Evolutionary conservation across 1,284 basidiomycete species (phyloP), one percentile per base, ranked within the genome.

Genomic region (Megacollybia platyphylla): DNA sequence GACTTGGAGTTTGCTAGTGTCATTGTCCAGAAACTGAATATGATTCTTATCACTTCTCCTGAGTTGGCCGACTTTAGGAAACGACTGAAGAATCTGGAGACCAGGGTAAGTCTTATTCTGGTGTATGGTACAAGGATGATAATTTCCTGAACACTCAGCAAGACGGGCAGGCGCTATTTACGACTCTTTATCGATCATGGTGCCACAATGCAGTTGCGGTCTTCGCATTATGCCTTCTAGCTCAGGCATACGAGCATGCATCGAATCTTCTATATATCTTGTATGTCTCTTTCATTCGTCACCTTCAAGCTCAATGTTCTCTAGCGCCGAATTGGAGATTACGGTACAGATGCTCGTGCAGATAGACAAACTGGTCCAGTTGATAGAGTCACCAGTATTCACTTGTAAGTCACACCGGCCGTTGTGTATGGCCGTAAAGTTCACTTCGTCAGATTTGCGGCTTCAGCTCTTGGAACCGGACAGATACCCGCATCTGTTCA

Each of bases 211-310:
- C 96, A 0, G 92, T 98, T 18, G 87, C 96, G 0, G 91, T 92
- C 0, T 96, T 99, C 56, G 89, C 91, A 1, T 72, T 99, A 3
- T 99, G 96, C 60, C 71, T 99, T 15, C 70, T 98, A 8, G 92
- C 94, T 0, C 96, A 98, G 62, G 93, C 94, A 3, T 99, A 98
- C 55, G 96, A 99, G 58, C 96, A 98, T 61, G 96, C 96, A 1
- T 96, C 90, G 32, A 96, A 94, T 58, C 70, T 99, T 24, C 69
- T 99, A n/a, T 84, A 87, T 45, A 97, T 97, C 49, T 97, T 99
- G 89, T 91, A 55, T 52, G 87, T 62, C 29, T 41, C 24, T 47
- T 31, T 9, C 43, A 40, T 17, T 28, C 28, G 7, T 18, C 38
- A 13, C 20, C 18, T 35, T 47, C 39, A 43, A 40, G 24, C 29